phyloP scores from a whole-genome alignment of 768 basidiomycete species.

The Lactifluus echinatus region DNA sequence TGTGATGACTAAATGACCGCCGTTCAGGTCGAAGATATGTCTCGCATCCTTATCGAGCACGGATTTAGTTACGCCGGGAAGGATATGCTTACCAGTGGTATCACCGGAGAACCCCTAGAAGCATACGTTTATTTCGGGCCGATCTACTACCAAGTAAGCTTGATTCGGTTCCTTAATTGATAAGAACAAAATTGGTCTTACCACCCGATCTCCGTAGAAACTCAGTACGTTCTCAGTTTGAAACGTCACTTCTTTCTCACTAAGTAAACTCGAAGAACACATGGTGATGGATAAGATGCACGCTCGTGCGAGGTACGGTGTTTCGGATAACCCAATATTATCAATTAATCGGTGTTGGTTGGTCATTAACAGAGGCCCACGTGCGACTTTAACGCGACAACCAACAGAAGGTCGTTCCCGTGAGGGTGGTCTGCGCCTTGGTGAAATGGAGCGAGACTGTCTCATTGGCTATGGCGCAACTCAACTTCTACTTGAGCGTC shows the following conservation, averaged over 20 bases:
- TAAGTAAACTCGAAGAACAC: constrained; percentile 49
- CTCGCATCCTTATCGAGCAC: constrained; percentile 84
- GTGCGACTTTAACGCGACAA: constrained; percentile 93
- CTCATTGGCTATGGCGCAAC: constrained; percentile 98
- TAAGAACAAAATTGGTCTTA: background rate
- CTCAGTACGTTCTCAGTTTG: constrained; percentile 56
- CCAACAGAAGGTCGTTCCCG: constrained; percentile 98
- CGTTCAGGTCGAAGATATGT: constrained; percentile 91
- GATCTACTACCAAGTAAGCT: constrained; percentile 88
- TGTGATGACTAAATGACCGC: background rate
- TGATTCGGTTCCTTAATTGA: background rate
- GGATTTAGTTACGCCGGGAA: constrained; percentile 99
- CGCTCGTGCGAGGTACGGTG: constrained; percentile 77
- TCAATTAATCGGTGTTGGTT: background rate
- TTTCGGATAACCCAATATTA: background rate
- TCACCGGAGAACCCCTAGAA: constrained; percentile 93
- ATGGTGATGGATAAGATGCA: constrained; percentile 99
- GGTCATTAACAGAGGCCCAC: constrained; percentile 61
- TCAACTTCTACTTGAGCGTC: constrained; percentile 87
- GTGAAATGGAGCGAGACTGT: constrained; percentile 99
- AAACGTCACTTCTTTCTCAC: background rate
- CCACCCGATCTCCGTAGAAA: constrained; percentile 47
- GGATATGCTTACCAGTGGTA: constrained; percentile 96
- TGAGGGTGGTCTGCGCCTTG: constrained; percentile 92
- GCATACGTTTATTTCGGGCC: constrained; percentile 98